Evolutionary conservation across 202 grass and related monocot genomes (phyloP), one percentile per base, ranked within the genome.

Genomic region (Panicum virgatum): DNA sequence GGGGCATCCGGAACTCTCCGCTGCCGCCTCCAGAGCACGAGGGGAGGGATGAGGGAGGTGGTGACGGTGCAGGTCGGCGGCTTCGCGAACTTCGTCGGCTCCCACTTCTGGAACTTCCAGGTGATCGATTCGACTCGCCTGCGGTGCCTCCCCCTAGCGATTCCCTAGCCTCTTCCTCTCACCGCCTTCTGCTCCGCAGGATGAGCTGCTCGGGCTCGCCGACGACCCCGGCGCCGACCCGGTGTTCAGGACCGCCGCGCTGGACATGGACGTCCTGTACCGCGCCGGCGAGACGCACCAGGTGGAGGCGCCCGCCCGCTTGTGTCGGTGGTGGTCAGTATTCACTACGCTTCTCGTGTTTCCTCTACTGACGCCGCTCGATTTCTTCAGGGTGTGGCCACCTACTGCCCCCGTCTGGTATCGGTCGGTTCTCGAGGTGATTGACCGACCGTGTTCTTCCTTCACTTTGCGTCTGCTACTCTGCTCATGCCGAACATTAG

Each of bases 61-160:
- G 92, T 95, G 64, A 98, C 96, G 40, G 88, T 93, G 73, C 92
- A 98, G 88, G 90, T 93, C 78, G 96, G 96, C 52, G 81, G 88
- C 82, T 93, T 83, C 74, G 92, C 92, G 11, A 96, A 95, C 84
- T 94, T 84, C 85, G 70, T 89, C 18, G 92, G 92, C 60, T 73
- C 86, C 53, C 92, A 91, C 87, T 89, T 91, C 77, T 94, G 92
- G 92, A 94, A 91, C 76, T 87, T 94, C 87, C 92, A 94, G 92
- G 92, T 91, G 57, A 84, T 8, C 25, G 1, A 40, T 16, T 6
- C 32, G 19, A 11, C 15, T 40, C 45, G 3, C 42, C 5, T 52
- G 26, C 5, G 14, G 19, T 20, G 1, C 32, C 23, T 34, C 36
- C 12, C 40, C 60, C 13, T 34, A 19, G 44, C 54, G 43, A 71